A percentile compares a stretch with the other conserved stretches of the same genome.
Evolutionary conservation across 2,329 filamentous ascomycete genomes (phyloP).

Genomic region (Apiospora sp.): DNA sequence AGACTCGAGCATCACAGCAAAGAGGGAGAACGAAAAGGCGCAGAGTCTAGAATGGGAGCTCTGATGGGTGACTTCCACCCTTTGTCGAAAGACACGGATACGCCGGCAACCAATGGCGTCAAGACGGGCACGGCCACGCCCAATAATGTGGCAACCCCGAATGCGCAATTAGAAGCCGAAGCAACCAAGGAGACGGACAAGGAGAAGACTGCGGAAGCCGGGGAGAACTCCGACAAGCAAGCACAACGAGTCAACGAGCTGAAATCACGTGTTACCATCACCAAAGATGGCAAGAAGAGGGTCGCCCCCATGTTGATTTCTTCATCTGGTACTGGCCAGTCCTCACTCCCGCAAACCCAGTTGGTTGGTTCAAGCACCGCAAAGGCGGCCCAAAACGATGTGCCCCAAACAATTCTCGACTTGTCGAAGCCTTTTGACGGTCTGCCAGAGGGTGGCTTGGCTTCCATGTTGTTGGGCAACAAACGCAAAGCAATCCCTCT

Average conservation of each 20-base stretch:
- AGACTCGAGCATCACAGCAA: conserved; percentile 91
- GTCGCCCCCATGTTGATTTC: conserved; percentile 93
- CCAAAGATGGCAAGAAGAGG: conserved; percentile 96
- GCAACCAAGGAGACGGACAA: conserved; percentile 39
- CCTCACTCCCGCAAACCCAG: conserved; percentile 87
- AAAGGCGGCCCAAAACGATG: conserved; percentile 70
- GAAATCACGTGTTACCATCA: conserved; percentile 92
- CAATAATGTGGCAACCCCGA: conserved; percentile 46
- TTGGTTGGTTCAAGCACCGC: conserved; percentile 78
- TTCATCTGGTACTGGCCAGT: conserved; percentile 84
- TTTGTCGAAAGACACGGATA: conserved; percentile 56
- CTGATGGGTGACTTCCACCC: conserved; percentile 85
- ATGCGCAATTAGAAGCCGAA: conserved; percentile 41
- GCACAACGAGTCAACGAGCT: conserved; percentile 66
- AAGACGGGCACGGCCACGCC: conserved; percentile 51
- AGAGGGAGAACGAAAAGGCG: conserved; percentile 85
- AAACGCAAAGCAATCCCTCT: conserved; percentile 82
- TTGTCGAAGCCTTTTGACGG: conserved; percentile 94
- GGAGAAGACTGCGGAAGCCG: conserved; percentile 42
- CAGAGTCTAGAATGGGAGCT: conserved; percentile 97
- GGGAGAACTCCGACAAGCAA: conserved; percentile 61
- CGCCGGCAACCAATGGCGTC: conserved; percentile 58
- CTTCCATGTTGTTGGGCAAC: conserved; percentile 87
- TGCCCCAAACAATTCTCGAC: conserved; percentile 84
- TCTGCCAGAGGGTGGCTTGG: conserved; percentile 86